Evolutionary conservation across 2,329 filamentous ascomycete genomes (phyloP).

Genomic region (Elsinoe necatrix): DNA sequence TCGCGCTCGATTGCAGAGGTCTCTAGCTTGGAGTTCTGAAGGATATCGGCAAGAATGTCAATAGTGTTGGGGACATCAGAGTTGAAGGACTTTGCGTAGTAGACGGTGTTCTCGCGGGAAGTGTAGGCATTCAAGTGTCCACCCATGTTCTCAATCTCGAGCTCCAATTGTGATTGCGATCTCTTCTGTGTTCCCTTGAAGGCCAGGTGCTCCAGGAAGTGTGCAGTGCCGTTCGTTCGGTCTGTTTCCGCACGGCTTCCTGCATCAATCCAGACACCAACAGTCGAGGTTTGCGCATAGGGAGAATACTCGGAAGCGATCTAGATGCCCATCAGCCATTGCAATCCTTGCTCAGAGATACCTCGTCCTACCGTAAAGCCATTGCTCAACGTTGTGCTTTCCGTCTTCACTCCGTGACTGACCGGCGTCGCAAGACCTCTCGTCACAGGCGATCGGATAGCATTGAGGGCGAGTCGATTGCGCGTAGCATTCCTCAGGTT

Average conservation of each 20-base stretch:
- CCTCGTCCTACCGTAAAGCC: slow-evolving; percentile 73
- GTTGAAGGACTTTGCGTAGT: slow-evolving; percentile 99
- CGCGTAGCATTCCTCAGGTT: slow-evolving; percentile 87
- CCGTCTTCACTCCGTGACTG: slow-evolving; percentile 64
- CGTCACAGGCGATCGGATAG: slow-evolving; percentile 61
- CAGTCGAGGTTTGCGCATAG: slow-evolving; percentile 95
- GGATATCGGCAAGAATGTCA: slow-evolving; percentile 97
- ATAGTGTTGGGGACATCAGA: slow-evolving; percentile 91
- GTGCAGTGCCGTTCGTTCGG: slow-evolving; percentile 97
- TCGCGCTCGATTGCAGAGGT: slow-evolving; percentile 87
- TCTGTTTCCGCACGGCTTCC: slow-evolving; percentile 96
- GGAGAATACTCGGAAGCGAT: slow-evolving; percentile 97
- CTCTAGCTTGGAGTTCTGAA: slow-evolving; percentile 99
- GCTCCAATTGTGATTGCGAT: slow-evolving; percentile 93
- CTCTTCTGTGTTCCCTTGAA: slow-evolving; percentile 98
- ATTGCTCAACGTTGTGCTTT: slow-evolving; percentile 94
- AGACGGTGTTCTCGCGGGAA: slow-evolving; percentile 99
- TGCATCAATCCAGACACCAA: slow-evolving; percentile 99
- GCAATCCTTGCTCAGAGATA: not conserved
- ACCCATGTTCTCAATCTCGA: slow-evolving; percentile 99
- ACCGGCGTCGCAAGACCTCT: slow-evolving; percentile 88
- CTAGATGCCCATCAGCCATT: slow-evolving; percentile 40
- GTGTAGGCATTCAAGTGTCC: slow-evolving; percentile 99
- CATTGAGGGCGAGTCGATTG: slow-evolving; percentile 74
- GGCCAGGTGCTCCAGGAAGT: slow-evolving; percentile 98